A percentile compares a stretch with the other conserved stretches of the same genome.
Conservation (phyloP, 352 stramenopile genomes). For the Albugo laibachii region DNA sequence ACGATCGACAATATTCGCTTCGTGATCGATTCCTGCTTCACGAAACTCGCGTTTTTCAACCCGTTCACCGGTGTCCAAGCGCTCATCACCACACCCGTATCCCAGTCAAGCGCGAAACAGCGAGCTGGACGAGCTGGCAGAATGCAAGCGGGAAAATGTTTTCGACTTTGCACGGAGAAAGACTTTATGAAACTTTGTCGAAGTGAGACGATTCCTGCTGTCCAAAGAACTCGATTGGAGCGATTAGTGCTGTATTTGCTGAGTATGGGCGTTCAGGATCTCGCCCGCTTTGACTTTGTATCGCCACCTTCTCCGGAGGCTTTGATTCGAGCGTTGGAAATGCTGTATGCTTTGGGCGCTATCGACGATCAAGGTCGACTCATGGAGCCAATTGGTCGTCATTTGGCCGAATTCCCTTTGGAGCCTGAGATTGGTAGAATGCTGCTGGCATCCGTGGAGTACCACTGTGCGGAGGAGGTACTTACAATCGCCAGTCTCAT, state of each 20-base stretch:
- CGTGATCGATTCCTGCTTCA: conserved; percentile 56
- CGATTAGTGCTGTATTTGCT: conserved; percentile 47
- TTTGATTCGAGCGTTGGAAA: conserved; percentile 42
- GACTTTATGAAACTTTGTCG: conserved; percentile 20
- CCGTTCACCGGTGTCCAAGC: conserved; percentile 61
- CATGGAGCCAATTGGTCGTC: conserved; percentile 68
- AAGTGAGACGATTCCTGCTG: conserved; percentile 60
- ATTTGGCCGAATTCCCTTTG: conserved; percentile 96
- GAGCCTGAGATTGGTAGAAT: conserved; percentile 76
- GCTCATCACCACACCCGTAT: conserved; percentile 87
- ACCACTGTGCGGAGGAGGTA: conserved; percentile 82
- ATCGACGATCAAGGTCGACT: conserved; percentile 35
- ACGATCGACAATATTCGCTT: conserved; percentile 93
- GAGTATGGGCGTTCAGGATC: conserved; percentile 72
- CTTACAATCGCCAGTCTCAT: conserved; percentile 92
- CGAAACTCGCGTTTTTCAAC: conserved; percentile 73
- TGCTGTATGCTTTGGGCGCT: conserved; percentile 46
- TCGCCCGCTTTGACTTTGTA: conserved; percentile 71
- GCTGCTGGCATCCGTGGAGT: conserved; percentile 37
- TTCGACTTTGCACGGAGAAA: conserved; percentile 43
- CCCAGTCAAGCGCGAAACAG: conserved; percentile 92
- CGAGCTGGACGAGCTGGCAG: conserved; percentile 87
- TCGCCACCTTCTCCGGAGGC: conserved; percentile 50
- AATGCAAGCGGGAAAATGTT: conserved; percentile 54
- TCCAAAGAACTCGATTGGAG: conserved; percentile 63